Base-by-base conservation (phyloP, 164 flowering plant genomes). In the Magnolia officinalis region DNA sequence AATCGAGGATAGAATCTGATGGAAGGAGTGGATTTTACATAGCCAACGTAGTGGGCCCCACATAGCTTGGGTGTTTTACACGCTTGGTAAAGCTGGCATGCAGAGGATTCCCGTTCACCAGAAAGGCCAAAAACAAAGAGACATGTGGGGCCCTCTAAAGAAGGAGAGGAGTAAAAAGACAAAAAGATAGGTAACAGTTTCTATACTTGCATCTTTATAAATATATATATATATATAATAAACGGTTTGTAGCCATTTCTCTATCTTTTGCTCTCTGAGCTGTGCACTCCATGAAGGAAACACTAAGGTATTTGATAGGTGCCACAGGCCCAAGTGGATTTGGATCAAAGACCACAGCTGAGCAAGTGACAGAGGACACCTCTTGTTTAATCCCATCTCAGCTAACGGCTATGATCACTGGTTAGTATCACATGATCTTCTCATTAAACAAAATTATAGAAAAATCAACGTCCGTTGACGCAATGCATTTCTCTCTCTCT, bases 281-380 rank as follows among this genome's bases (percentile, higher is more conserved):
- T 70, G 71, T 70, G 71, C 67, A 76, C 59, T 67, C 79, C 75
- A 96, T 96, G 99, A 94, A 92, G 89, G 91, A 75, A 78, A 86
- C 97, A 23, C 74, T 94, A 8, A 90, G 88, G 81, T 96, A 96
- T 84, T 80, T 96, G 78, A 89, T 92, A 67, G 99, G 99, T 31
- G 80, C 87, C 82, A 87, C 93, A 78, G 99, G 99, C 20, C 94
- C 96, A 74, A 96, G 89, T 83, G 98, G 99, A 1, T 96, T 83
- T 88, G 99, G 99, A 76, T 96, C 99, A 4, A 96, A 85, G 24
- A 83, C 99, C 49, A 92, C 98, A 1, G 98, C 99, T 52, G 97
- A 94, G 52, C 87, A 94, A 86, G 97, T 94, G 20, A 83, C 95
- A 21, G 61, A 84, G 52, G 77, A 81, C 69, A 84, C 67, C 74